Percentiles rank a stretch among this genome's conserved stretches.
Evolutionary conservation across 2,329 filamentous ascomycete species (phyloP).

Genomic region (Claviceps sp.): DNA sequence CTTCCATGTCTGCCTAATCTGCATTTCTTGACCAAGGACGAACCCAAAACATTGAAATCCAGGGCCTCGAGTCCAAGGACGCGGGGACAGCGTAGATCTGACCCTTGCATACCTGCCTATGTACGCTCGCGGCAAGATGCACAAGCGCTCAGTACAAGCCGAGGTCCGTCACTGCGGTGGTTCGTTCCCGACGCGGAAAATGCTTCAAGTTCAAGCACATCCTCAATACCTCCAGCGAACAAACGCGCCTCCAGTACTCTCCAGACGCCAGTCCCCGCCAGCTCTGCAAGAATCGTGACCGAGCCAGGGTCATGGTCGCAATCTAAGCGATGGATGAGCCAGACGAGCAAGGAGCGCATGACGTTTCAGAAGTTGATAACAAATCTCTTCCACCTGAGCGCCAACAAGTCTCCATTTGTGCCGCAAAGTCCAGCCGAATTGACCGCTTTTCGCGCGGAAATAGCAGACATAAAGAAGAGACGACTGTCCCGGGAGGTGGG

Average conservation of each 20-base stretch:
- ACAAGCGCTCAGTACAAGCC: neutral
- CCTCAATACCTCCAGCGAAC: neutral
- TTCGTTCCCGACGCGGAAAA: neutral
- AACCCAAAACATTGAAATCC: neutral
- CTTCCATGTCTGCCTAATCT: neutral
- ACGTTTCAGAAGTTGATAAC: constrained; percentile 22
- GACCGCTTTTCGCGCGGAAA: constrained; percentile 18
- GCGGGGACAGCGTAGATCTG: neutral
- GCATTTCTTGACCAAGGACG: neutral
- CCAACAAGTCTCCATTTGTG: constrained; percentile 23
- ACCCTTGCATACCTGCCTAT: neutral
- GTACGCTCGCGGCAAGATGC: neutral
- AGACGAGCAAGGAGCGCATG: constrained; percentile 19
- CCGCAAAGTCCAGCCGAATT: constrained; percentile 22
- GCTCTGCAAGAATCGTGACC: neutral
- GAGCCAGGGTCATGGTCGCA: constrained; percentile 22
- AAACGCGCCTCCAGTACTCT: constrained; percentile 1
- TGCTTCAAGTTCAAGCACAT: neutral
- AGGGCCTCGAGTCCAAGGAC: no score
- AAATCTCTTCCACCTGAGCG: constrained; percentile 23
- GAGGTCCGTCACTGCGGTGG: neutral
- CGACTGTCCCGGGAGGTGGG: constrained; percentile 14
- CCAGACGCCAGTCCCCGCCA: neutral
- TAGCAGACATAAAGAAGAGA: constrained; percentile 14
- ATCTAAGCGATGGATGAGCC: constrained; percentile 26